Conservation (phyloP, 164 flowering plant genomes). For the Echeveria elegans region DNA sequence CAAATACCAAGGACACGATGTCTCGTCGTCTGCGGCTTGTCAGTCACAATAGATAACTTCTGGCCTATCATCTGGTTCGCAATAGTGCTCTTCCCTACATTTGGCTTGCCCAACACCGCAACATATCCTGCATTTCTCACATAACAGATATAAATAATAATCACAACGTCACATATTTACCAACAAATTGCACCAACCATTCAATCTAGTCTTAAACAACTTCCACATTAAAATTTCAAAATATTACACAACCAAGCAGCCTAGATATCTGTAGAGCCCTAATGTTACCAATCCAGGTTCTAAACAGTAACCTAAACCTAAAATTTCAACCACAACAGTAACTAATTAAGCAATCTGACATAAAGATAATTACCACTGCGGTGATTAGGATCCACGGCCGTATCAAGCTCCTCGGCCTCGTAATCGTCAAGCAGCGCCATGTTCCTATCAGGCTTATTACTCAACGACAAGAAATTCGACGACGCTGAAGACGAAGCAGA, state of each 20-base stretch:
- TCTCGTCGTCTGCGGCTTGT: constrained; percentile 94
- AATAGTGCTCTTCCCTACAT: constrained; percentile 97
- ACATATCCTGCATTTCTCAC: constrained; percentile 60
- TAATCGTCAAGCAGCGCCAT: constrained; percentile 78
- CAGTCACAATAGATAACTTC: constrained; percentile 89
- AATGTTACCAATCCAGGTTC: no score
- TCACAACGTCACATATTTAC: not conserved
- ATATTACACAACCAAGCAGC: no score
- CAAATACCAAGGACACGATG: constrained; percentile 94
- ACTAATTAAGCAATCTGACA: not conserved
- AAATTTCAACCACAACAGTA: no score
- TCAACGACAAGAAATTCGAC: constrained; percentile 46
- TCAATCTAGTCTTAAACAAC: not conserved
- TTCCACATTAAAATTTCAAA: no score
- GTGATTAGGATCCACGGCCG: constrained; percentile 42
- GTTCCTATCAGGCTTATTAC: constrained; percentile 71
- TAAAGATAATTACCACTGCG: constrained; percentile 50
- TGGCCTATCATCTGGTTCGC: constrained; percentile 93
- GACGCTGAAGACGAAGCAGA: constrained; percentile 12
- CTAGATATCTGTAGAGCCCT: no score
- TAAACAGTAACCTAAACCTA: no score
- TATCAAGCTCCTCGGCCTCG: constrained; percentile 63
- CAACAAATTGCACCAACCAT: not conserved
- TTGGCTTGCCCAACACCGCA: constrained; percentile 91
- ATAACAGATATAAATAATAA: not conserved